These are phyloP conservation scores for Apiospora arundinis DNA, from an alignment of 2,329 filamentous ascomycete species.

Conservation along the genomic window DNA sequence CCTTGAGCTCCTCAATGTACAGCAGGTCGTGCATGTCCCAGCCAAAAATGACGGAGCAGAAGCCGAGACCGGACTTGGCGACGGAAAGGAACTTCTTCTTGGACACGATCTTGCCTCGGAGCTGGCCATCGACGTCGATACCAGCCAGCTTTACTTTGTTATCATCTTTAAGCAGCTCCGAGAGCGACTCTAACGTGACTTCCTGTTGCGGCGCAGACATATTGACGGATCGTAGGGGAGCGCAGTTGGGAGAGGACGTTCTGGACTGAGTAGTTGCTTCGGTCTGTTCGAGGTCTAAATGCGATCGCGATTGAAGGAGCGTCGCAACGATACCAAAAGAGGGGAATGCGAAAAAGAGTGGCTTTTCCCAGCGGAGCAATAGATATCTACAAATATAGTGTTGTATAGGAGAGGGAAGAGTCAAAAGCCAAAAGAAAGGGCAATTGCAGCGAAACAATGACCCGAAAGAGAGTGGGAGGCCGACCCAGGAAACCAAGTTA, in stretches of 20 bases:
- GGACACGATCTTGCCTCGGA: conserved; percentile 81
- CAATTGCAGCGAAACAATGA: background rate
- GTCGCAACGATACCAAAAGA: background rate
- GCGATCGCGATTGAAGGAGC: background rate
- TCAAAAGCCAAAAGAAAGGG: background rate
- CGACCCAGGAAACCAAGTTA: background rate
- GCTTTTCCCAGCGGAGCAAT: background rate
- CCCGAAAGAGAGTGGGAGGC: conserved; percentile 1
- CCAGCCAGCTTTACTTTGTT: conserved; percentile 78
- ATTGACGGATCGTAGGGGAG: conserved; percentile 7
- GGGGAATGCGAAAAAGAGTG: background rate
- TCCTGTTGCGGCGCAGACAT: conserved; percentile 37
- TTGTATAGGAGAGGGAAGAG: background rate
- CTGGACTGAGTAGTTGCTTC: background rate
- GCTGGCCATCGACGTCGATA: conserved; percentile 76
- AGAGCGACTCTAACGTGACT: conserved; percentile 65
- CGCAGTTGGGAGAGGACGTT: no score
- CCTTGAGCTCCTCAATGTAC: conserved; percentile 76
- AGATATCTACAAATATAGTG: background rate
- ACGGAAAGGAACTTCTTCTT: conserved; percentile 85
- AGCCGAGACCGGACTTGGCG: conserved; percentile 76
- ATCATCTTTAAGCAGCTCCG: conserved; percentile 68
- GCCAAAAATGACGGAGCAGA: conserved; percentile 84
- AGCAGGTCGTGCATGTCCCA: conserved; percentile 90
- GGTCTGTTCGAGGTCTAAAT: background rate